Evolutionary conservation across 192 early-diverging fungal species (phyloP).

Genomic region (Rhizoclosmatium sp.): DNA sequence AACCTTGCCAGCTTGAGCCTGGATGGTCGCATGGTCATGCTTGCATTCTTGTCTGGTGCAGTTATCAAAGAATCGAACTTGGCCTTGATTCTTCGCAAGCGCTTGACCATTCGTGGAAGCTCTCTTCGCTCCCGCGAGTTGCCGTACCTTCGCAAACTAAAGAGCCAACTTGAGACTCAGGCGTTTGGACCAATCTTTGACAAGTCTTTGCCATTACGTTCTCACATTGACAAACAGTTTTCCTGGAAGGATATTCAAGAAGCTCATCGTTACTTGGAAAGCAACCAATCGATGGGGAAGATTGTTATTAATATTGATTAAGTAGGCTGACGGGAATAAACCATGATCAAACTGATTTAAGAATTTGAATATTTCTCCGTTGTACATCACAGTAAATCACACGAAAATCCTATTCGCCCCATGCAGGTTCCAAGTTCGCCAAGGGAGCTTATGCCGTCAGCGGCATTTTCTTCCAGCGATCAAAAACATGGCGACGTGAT

Average conservation of each 20-base stretch:
- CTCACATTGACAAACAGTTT: conserved; percentile 67
- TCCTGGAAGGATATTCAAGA: conserved; percentile 72
- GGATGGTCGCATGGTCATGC: conserved; percentile 85
- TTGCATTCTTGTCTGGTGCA: conserved; percentile 78
- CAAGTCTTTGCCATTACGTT: conserved; percentile 47
- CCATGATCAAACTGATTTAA: not conserved
- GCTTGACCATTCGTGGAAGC: conserved; percentile 73
- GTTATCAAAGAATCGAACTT: conserved; percentile 56
- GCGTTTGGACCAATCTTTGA: conserved; percentile 61
- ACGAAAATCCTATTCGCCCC: no score
- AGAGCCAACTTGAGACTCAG: conserved; percentile 57
- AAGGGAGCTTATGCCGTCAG: no score
- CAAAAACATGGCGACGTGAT: no score
- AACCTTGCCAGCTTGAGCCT: conserved; percentile 69
- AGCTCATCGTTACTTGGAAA: conserved; percentile 74
- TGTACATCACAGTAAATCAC: no score
- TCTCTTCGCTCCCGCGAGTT: conserved; percentile 70
- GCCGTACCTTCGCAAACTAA: conserved; percentile 68
- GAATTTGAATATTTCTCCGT: no score
- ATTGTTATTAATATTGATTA: conserved; percentile 32
- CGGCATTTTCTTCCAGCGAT: no score
- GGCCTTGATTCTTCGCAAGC: conserved; percentile 65
- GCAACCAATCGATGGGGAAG: conserved; percentile 64
- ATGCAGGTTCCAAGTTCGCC: no score
- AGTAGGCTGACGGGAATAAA: not conserved